Base-by-base conservation (phyloP, 805 yeast genomes). In the Isabelozyma heimii region DNA sequence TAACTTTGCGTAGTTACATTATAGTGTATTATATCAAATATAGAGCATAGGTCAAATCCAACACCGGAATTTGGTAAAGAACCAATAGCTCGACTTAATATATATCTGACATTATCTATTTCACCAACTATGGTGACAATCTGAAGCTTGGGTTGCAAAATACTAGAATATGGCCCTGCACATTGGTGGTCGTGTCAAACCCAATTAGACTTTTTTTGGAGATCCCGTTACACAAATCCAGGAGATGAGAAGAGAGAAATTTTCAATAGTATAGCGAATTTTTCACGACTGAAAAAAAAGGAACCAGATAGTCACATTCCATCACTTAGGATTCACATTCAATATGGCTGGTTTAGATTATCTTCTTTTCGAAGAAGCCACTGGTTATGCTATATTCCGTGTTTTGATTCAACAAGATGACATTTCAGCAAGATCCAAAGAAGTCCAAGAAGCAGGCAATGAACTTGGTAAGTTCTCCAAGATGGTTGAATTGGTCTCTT, bases 361-460 rank as follows among this genome's bases (percentile, higher is more conserved):
- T 76, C 83, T 94, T 69, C 85, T 94, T 64, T 92, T 87, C 71
- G 99, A 94, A 79, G 98, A 94, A 79, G 97, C 99, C 52, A 91
- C 98, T 47, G 99, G 99, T 59, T 94, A 92, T 70, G 98, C 96
- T 58, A 80, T 94, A 65, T 94, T 92, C 84, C 89, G 92, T 72
- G 97, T 94, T 53, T 83, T 85, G 61, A 77, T 90, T 56, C 96
- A 91, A 74, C 97, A 92, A 67, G 99, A 94, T 75, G 91, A 89
- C 65, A 84, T 94, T 57, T 96, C 97, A 45, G 80, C 96, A 42
- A 84, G 95, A 67, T 79, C 89, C 73, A 87, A 86, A 70, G 99
- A 94, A 73, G 98, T 94, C 41, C 98, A 94, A 76, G 84, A 84
- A 59, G 91, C 96, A 51, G 80, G 90, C 52, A 84, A 80, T 59